Percentiles rank a stretch among this genome's conserved stretches.
phyloP scores from a whole-genome alignment of 2,329 filamentous ascomycete species.

The Fusarium sp. region DNA sequence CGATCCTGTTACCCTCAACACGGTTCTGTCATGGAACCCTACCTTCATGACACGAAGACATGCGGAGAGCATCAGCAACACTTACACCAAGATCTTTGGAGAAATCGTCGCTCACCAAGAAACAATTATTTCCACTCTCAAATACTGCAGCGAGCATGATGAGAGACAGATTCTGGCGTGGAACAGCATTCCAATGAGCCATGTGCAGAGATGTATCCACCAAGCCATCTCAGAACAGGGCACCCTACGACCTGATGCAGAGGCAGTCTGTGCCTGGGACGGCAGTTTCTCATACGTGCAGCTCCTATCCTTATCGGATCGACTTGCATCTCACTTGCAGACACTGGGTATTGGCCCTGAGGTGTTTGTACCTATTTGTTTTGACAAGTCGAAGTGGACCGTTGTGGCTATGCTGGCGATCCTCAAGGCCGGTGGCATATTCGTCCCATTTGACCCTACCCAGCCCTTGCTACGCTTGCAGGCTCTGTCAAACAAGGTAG shows the following conservation, averaged over 20 bases:
- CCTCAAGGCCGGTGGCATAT: constrained; percentile 43
- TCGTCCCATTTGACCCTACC: constrained; percentile 39
- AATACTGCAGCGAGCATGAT: constrained; percentile 63
- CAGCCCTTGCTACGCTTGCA: constrained; percentile 35
- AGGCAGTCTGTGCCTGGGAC: constrained; percentile 58
- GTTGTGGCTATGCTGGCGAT: constrained; percentile 45
- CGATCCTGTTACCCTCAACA: constrained; percentile 31
- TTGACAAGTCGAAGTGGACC: constrained; percentile 47
- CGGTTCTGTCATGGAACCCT: constrained; percentile 49
- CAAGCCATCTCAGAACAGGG: constrained; percentile 54
- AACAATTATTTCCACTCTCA: constrained; percentile 55
- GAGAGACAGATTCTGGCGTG: constrained; percentile 58
- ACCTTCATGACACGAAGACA: constrained; percentile 55
- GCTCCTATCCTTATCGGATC: constrained; percentile 52
- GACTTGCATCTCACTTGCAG: constrained; percentile 47
- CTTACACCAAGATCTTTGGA: constrained; percentile 61
- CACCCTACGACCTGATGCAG: constrained; percentile 46
- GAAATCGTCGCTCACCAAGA: constrained; percentile 54
- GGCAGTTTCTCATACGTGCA: constrained; percentile 56
- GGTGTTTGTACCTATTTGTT: constrained; percentile 43
- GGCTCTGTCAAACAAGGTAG: constrained; percentile 27
- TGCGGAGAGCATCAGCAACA: constrained; percentile 58
- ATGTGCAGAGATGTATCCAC: constrained; percentile 55
- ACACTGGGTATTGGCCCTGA: constrained; percentile 42
- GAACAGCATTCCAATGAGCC: constrained; percentile 27